Percentiles rank a stretch among this genome's conserved stretches.
Conservation (phyloP, 2,329 filamentous ascomycete genomes). For the Aspergillus arachidicola region DNA sequence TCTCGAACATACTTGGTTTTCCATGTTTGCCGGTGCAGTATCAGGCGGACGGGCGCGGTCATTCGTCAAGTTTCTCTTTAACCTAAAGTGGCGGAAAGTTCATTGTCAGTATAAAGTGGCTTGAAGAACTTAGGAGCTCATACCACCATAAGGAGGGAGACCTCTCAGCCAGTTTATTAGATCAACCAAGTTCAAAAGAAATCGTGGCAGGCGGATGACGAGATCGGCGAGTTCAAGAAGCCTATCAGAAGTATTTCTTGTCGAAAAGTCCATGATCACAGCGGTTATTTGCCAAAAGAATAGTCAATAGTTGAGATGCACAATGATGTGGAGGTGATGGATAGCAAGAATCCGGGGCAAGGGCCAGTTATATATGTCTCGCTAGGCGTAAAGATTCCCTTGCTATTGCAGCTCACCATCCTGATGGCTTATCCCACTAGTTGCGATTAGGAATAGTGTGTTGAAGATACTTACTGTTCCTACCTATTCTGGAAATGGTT, state of each 20-base stretch:
- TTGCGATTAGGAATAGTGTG: not conserved
- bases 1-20: not conserved
- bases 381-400: not conserved
- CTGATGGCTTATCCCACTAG: not conserved
- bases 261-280: not conserved
- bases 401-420: not conserved
- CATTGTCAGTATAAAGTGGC: not conserved
- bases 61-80: not conserved
- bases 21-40: not conserved
- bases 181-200: not conserved
- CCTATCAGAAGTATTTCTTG: not conserved
- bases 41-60: not conserved
- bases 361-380: not conserved
- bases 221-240: not conserved
- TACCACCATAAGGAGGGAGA: not conserved
- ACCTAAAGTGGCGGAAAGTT: not conserved
- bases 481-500: not conserved
- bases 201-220: not conserved
- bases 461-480: not conserved
- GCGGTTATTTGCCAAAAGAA: not conserved
- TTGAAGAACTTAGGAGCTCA: rapidly evolving
- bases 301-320: not conserved
- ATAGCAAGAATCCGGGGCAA: not conserved
- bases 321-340: not conserved
- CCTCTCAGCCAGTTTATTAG: not conserved